A percentile compares a stretch with the other conserved stretches of the same genome.
Conservation (phyloP, 257 asterid species). For the Solanum sejunctum region DNA sequence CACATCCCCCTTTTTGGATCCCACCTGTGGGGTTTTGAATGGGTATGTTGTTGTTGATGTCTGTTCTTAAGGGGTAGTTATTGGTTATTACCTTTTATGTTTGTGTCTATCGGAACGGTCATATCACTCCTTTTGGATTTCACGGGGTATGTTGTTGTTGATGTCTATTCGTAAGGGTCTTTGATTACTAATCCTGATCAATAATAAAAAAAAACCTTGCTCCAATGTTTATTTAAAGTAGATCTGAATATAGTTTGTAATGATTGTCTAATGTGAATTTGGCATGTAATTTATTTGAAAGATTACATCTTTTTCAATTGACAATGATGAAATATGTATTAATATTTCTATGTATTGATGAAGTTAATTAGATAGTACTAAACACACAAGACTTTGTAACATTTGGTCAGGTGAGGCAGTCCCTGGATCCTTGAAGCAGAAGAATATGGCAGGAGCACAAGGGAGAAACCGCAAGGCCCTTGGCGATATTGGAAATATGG, state of each 20-base stretch:
- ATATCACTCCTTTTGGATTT: too few relatives aligned
- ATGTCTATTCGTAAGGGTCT: background rate
- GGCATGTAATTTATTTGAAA: background rate
- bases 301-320: background rate
- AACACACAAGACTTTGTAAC: background rate
- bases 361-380: background rate
- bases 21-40: too few relatives aligned
- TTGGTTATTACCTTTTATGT: background rate
- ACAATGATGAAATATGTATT: background rate
- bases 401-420: slow-evolving; percentile 30
- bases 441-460: slow-evolving; percentile 35
- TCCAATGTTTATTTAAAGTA: background rate
- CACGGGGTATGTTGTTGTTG: background rate
- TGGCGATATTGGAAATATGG: slow-evolving; percentile 77
- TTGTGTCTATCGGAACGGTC: background rate
- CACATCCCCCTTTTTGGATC: background rate
- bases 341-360: background rate
- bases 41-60: background rate
- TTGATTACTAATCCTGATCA: background rate
- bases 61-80: too few relatives aligned
- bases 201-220: background rate
- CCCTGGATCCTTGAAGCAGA: slow-evolving; percentile 36
- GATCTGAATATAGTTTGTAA: background rate
- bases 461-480: slow-evolving; percentile 70
- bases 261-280: background rate